These are phyloP conservation scores for Anethum foeniculum DNA, from an alignment of 140 eudicot genomes.

Conservation along the genomic window DNA sequence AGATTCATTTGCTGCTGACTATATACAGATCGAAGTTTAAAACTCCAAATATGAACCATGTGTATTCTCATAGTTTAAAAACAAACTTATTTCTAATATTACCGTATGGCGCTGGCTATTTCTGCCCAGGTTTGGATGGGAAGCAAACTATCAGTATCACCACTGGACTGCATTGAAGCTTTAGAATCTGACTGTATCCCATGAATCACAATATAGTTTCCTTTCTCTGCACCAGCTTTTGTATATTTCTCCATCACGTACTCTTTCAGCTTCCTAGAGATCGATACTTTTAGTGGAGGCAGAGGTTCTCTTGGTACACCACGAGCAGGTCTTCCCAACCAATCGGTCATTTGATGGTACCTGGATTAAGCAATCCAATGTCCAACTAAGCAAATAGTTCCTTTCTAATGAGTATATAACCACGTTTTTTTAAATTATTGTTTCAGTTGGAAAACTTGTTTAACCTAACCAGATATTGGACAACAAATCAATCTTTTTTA, in stretches of 20 bases:
- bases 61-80: neutral
- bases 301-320: constrained; percentile 62
- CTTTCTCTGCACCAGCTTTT: constrained; percentile 65
- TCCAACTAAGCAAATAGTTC: neutral
- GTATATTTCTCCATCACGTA: constrained; percentile 63
- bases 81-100: neutral
- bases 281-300: constrained; percentile 72
- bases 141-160: constrained; percentile 85
- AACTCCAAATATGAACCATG: neutral
- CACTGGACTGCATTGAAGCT: constrained; percentile 90
- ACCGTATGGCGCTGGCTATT: constrained; percentile 67
- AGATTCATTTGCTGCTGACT: neutral
- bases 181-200: constrained; percentile 85
- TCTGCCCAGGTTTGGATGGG: constrained; percentile 67
- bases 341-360: constrained; percentile 83
- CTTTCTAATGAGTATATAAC: neutral
- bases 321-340: constrained; percentile 73
- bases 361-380: constrained; percentile 22
- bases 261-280: constrained; percentile 81
- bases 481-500: neutral
- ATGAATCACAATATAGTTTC: constrained; percentile 77
- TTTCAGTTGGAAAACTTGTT: neutral
- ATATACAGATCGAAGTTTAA: neutral
- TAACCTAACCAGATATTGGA: neutral
- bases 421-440: neutral